Evolutionary conservation across 768 basidiomycete genomes (phyloP).

Genomic region (Boletus coccyginus): DNA sequence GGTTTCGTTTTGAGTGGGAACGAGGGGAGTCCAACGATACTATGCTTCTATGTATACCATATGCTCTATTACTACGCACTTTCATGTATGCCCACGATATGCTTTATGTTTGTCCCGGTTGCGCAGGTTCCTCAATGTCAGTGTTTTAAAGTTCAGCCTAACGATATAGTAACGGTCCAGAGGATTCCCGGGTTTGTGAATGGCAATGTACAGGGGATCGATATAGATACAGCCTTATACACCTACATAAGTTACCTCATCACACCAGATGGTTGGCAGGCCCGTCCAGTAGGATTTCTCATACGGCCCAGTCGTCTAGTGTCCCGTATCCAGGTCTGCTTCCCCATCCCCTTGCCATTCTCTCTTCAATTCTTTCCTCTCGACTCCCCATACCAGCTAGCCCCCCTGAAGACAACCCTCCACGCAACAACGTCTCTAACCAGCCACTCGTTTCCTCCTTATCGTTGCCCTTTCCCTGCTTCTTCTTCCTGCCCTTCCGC

Average conservation of each 20-base stretch:
- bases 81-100: constrained; percentile 17
- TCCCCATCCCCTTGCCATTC: constrained; percentile 49
- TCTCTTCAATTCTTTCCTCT: constrained; percentile 53
- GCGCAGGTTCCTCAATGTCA: neutral
- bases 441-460: constrained; percentile 25
- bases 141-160: neutral
- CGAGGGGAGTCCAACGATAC: neutral
- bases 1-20: neutral
- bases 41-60: constrained; percentile 14
- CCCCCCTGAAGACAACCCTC: constrained; percentile 25
- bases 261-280: neutral
- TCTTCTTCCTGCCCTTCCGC: constrained; percentile 31
- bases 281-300: constrained; percentile 2
- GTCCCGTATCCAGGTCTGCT: constrained; percentile 38
- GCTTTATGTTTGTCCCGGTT: constrained; percentile 1
- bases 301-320: constrained; percentile 60
- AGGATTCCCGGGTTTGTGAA: neutral
- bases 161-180: neutral
- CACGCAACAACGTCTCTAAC: constrained; percentile 22
- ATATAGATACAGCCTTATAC: constrained; percentile 5
- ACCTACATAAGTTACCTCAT: constrained; percentile 12
- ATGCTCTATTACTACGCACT: constrained; percentile 10
- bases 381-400: constrained; percentile 23
- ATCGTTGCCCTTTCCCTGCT: constrained; percentile 33
- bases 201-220: neutral